A percentile compares a stretch with the other conserved stretches of the same genome.
These are phyloP conservation scores for Boechera stricta DNA, from an alignment of 345 rosid species.

Conservation along the genomic window DNA sequence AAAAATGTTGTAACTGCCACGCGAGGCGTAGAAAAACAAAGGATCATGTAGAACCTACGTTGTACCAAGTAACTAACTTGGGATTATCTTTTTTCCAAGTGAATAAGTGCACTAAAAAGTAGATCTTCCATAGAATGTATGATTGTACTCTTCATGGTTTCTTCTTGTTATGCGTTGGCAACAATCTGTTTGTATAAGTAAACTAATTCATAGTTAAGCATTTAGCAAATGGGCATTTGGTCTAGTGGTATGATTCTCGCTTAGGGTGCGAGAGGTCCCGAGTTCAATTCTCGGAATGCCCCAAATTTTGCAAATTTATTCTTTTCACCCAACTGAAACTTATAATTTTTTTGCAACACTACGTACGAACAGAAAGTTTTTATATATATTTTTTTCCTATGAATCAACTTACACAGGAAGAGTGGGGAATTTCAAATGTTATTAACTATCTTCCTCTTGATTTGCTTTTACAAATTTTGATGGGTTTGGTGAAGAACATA, in stretches of 20 bases:
- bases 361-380: too few relatives aligned
- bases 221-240: slow-evolving; percentile 57
- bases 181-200: background rate
- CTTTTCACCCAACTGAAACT: background rate
- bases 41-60: background rate
- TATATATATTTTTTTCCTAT: too few relatives aligned
- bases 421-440: background rate
- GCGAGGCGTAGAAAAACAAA: background rate
- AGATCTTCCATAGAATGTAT: background rate
- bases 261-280: slow-evolving; percentile 95
- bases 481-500: background rate
- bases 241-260: slow-evolving; percentile 93
- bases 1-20: background rate
- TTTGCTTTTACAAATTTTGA: background rate
- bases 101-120: background rate
- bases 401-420: too few relatives aligned
- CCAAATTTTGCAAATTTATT: slow-evolving; percentile 9
- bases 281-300: slow-evolving; percentile 90
- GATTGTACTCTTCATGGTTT: background rate
- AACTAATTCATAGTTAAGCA: background rate
- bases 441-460: background rate
- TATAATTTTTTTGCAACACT: background rate
- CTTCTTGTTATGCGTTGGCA: background rate
- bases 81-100: background rate
- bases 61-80: slow-evolving; percentile 23